A percentile compares a stretch with the other conserved stretches of the same genome.
Evolutionary conservation across 495 filamentous ascomycete species (phyloP).

Genomic region (Penicillium arizonense): DNA sequence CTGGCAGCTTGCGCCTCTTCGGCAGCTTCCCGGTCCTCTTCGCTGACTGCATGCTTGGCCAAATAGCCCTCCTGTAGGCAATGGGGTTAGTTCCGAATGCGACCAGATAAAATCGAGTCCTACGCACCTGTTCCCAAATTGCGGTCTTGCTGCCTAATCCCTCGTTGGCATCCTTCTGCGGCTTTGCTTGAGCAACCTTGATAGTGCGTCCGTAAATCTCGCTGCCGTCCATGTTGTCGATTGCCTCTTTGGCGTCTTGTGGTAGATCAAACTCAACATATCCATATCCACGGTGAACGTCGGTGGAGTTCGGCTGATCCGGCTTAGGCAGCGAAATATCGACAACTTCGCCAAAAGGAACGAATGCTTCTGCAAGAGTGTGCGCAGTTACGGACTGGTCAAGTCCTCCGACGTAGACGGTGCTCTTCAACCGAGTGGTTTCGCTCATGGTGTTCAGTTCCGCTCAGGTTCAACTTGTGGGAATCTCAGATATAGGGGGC

Average conservation of each 20-base stretch:
- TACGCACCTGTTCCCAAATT: constrained; percentile 91
- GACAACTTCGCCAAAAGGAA: constrained; percentile 92
- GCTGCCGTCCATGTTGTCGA: constrained; percentile 98
- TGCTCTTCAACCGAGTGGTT: constrained; percentile 76
- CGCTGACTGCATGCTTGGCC: constrained; percentile 83
- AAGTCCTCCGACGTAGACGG: constrained; percentile 87
- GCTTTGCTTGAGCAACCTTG: constrained; percentile 88
- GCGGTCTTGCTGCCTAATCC: constrained; percentile 92
- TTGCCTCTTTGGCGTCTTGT: constrained; percentile 88
- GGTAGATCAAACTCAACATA: constrained; percentile 92
- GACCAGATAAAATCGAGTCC: constrained; percentile 21
- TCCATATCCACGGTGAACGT: constrained; percentile 87
- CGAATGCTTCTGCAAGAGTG: constrained; percentile 83
- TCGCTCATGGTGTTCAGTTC: constrained; percentile 63
- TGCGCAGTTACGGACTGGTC: constrained; percentile 71
- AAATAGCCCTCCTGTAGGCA: constrained; percentile 80
- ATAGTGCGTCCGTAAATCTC: constrained; percentile 93
- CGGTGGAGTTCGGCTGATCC: constrained; percentile 65
- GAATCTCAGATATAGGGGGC: neutral
- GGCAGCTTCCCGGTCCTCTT: constrained; percentile 73
- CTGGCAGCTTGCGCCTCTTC: constrained; percentile 54
- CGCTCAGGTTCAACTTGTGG: neutral
- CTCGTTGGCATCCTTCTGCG: constrained; percentile 83
- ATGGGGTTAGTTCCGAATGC: constrained; percentile 18
- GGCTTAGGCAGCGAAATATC: constrained; percentile 88